Evolutionary conservation across 2,329 filamentous ascomycete species (phyloP).

Genomic region (Stagonosporopsis cucurbitacearum): DNA sequence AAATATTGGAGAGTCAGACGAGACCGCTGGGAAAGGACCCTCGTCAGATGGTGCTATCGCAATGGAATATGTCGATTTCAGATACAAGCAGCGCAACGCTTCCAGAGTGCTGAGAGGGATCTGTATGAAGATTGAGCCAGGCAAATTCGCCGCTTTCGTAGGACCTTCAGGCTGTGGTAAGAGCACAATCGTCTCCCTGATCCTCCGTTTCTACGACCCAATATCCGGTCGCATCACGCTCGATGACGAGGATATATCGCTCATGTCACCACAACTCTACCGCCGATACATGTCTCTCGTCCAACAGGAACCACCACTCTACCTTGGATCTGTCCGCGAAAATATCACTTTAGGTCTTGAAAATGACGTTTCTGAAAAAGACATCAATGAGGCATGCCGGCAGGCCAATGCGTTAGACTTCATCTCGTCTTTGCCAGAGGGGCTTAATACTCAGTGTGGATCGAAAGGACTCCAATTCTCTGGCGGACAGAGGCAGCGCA

Average conservation of each 20-base stretch:
- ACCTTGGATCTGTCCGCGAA: constrained; percentile 55
- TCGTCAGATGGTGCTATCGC: constrained; percentile 59
- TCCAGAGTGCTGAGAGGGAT: constrained; percentile 74
- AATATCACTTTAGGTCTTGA: constrained; percentile 56
- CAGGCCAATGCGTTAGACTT: constrained; percentile 42
- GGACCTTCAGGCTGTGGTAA: constrained; percentile 87
- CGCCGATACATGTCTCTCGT: constrained; percentile 72
- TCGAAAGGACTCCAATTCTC: constrained; percentile 65
- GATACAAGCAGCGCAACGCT: constrained; percentile 84
- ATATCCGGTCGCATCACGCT: constrained; percentile 71
- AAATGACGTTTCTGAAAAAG: constrained; percentile 48
- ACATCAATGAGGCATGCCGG: constrained; percentile 59
- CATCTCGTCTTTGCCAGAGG: constrained; percentile 35
- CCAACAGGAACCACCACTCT: constrained; percentile 55
- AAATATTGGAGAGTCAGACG: constrained; percentile 1
- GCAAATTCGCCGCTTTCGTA: constrained; percentile 60
- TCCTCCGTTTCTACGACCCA: constrained; percentile 91
- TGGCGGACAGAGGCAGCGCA: constrained; percentile 78
- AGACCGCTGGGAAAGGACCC: not conserved
- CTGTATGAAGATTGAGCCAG: constrained; percentile 57
- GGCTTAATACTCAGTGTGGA: constrained; percentile 20
- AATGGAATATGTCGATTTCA: constrained; percentile 81
- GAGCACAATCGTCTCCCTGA: constrained; percentile 86
- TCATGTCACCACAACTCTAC: constrained; percentile 55
- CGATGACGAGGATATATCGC: constrained; percentile 68